These are phyloP conservation scores for Pestalotiopsis sp. DNA, from an alignment of 2,329 filamentous ascomycete species.

Conservation along the genomic window DNA sequence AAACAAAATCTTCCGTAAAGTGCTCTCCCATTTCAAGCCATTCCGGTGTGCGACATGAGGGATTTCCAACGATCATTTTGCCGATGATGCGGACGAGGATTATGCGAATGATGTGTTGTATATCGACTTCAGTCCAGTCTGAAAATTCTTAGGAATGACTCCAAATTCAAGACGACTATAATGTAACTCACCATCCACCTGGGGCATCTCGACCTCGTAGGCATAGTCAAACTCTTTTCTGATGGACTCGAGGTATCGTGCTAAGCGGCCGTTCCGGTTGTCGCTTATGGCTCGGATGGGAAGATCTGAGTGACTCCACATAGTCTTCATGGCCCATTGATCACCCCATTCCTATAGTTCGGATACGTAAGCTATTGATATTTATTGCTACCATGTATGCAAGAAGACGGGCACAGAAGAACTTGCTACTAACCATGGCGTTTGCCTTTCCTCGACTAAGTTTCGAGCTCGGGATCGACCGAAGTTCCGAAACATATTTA, in stretches of 20 bases:
- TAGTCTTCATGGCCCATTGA: constrained; percentile 11
- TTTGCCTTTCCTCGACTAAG: constrained; percentile 11
- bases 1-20: constrained; percentile 10
- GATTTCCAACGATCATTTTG: constrained; percentile 10
- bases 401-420: too few relatives aligned
- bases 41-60: constrained; percentile 5
- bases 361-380: too few relatives aligned
- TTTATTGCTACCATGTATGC: too few relatives aligned
- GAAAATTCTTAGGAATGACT: too few relatives aligned
- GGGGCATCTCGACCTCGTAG: constrained; percentile 3
- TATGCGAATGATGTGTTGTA: constrained; percentile 6
- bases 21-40: constrained; percentile 6
- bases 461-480: constrained; percentile 5
- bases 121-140: constrained; percentile 12
- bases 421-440: constrained; percentile 4
- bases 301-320: constrained; percentile 12
- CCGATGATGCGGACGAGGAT: constrained; percentile 9
- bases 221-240: constrained; percentile 7
- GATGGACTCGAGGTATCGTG: constrained; percentile 2
- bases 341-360: constrained; percentile 14
- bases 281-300: constrained; percentile 4
- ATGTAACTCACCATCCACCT: constrained; percentile 9
- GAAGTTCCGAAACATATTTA: constrained; percentile 5
- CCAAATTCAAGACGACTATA: too few relatives aligned
- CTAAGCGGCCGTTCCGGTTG: not conserved